Percentiles rank a stretch among this genome's conserved stretches.
Conservation (phyloP, 1,284 basidiomycete species). For the Moesziomyces sp. region DNA sequence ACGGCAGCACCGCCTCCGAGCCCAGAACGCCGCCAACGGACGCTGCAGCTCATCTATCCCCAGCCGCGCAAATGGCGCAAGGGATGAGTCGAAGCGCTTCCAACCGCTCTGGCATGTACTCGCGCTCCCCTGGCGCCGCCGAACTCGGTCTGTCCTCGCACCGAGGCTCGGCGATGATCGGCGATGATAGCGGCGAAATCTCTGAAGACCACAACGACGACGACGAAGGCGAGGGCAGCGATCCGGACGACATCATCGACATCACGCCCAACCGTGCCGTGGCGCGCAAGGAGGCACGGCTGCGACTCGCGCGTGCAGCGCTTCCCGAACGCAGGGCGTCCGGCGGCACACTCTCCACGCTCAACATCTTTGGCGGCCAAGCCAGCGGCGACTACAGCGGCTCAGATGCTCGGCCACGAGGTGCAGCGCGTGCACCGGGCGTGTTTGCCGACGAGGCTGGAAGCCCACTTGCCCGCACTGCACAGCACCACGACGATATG, state of each 20-base stretch:
- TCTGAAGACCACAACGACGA: conserved; percentile 18
- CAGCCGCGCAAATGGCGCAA: background rate
- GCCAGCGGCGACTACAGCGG: conserved; percentile 7
- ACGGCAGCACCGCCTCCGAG: conserved; percentile 23
- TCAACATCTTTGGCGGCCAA: conserved; percentile 26
- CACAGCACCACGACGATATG: conserved; percentile 1
- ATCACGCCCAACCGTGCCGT: conserved; percentile 47
- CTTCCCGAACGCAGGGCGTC: conserved; percentile 37
- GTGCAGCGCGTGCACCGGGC: conserved; percentile 3
- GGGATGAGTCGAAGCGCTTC: conserved; percentile 35
- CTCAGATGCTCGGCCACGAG: background rate
- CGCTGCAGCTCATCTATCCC: background rate
- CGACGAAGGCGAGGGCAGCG: conserved; percentile 26
- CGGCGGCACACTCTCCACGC: conserved; percentile 32
- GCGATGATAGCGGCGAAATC: conserved; percentile 6
- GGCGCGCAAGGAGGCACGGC: conserved; percentile 40
- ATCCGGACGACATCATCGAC: conserved; percentile 56
- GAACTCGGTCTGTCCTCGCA: conserved; percentile 15
- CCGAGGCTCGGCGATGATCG: background rate
- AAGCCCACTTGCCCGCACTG: conserved; percentile 25
- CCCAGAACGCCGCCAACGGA: conserved; percentile 24
- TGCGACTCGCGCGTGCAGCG: conserved; percentile 48
- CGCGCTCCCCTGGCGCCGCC: conserved; percentile 28
- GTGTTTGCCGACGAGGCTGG: conserved; percentile 39
- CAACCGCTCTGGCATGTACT: conserved; percentile 27